Percentiles rank a stretch among this genome's conserved stretches.
Evolutionary conservation across 768 basidiomycete species (phyloP).

Genomic region (Suillus subluteus): DNA sequence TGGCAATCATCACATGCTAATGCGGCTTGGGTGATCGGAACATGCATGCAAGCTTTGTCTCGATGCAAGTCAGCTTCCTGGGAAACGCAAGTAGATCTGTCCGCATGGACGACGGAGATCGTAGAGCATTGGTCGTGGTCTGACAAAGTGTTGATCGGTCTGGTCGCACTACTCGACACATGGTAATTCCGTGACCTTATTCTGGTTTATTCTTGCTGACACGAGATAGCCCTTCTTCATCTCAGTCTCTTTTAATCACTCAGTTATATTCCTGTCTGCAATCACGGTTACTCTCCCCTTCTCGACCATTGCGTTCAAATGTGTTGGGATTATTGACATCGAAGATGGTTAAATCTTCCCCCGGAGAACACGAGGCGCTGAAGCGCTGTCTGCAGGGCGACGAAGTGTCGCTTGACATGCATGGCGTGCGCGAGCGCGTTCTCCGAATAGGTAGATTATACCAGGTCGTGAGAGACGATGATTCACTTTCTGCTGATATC

Average conservation of each 20-base stretch:
- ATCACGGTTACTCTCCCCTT: slow-evolving; percentile 70
- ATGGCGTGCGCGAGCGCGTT: slow-evolving; percentile 84
- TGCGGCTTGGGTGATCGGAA: slow-evolving; percentile 59
- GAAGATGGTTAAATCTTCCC: slow-evolving; percentile 45
- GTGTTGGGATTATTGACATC: slow-evolving; percentile 67
- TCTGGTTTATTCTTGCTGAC: slow-evolving; percentile 4
- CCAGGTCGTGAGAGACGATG: slow-evolving; percentile 58
- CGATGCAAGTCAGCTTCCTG: slow-evolving; percentile 37
- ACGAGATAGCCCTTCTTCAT: slow-evolving; percentile 22
- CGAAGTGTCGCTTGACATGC: slow-evolving; percentile 73
- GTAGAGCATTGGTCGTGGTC: slow-evolving; percentile 62
- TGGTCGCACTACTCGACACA: slow-evolving; percentile 50
- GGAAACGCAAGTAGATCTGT: slow-evolving; percentile 46
- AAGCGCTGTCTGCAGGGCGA: slow-evolving; percentile 80
- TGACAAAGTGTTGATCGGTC: slow-evolving; percentile 54
- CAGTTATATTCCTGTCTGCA: slow-evolving; percentile 58
- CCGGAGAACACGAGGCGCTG: slow-evolving; percentile 54
- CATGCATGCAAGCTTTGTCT: slow-evolving; percentile 56
- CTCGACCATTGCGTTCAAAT: slow-evolving; percentile 62
- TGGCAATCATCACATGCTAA: slow-evolving; percentile 42
- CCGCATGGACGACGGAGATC: slow-evolving; percentile 49
- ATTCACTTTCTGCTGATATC: slow-evolving; percentile 57
- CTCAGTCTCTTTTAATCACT: slow-evolving; percentile 41
- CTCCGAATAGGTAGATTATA: slow-evolving; percentile 76
- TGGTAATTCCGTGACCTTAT: slow-evolving; percentile 38